Evolutionary conservation across 78 protist genomes (phyloP).

Genomic region (Protostelium mycophagum): DNA sequence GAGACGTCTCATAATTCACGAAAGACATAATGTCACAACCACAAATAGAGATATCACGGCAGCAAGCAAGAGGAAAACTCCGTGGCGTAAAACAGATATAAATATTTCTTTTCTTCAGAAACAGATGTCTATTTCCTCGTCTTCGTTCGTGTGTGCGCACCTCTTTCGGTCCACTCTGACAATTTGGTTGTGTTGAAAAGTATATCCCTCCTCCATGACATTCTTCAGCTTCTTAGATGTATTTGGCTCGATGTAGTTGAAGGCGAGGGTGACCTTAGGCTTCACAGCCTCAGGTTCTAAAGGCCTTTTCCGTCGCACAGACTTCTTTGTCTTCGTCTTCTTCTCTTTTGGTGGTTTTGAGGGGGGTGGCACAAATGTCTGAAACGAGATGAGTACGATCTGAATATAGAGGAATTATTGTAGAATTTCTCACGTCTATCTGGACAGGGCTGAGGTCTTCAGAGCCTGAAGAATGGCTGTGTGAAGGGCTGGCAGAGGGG

Average conservation of each 20-base stretch:
- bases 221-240: neutral
- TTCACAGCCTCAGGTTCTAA: neutral
- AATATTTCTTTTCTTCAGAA: too few relatives aligned
- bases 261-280: neutral
- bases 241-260: neutral
- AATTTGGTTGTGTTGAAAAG: neutral
- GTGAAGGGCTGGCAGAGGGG: neutral
- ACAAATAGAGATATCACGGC: too few relatives aligned
- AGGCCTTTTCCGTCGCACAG: neutral
- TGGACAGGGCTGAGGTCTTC: too few relatives aligned
- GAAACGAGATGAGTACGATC: too few relatives aligned
- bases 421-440: too few relatives aligned
- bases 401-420: too few relatives aligned
- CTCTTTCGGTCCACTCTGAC: neutral
- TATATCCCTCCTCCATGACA: neutral
- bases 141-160: neutral
- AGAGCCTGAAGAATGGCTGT: neutral
- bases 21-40: too few relatives aligned
- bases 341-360: neutral
- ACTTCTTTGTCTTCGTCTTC: neutral
- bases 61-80: too few relatives aligned
- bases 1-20: too few relatives aligned
- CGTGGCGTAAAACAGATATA: too few relatives aligned
- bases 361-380: neutral
- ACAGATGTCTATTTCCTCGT: neutral